Percentiles rank a stretch among this genome's conserved stretches.
phyloP scores from a whole-genome alignment of 345 rosid species.

The Salix caprea region DNA sequence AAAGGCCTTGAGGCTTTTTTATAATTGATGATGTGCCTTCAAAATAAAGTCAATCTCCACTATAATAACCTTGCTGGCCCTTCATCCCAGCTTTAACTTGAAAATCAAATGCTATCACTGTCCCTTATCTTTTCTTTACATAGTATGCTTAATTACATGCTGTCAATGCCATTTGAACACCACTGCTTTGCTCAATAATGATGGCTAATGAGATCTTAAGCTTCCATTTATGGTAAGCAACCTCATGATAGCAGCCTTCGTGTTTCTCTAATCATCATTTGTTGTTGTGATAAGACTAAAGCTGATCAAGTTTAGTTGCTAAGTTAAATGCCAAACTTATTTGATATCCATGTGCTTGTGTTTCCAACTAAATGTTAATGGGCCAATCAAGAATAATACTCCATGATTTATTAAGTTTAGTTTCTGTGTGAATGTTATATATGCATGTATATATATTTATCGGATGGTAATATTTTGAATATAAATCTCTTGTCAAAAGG shows the following conservation, averaged over 20 bases:
- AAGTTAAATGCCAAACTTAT: slow-evolving; percentile 27
- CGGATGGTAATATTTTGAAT: background rate
- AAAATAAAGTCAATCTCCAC: slow-evolving; percentile 28
- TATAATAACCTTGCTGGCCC: background rate
- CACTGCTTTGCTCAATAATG: slow-evolving; percentile 7
- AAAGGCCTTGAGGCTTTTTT: slow-evolving; percentile 15
- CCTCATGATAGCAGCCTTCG: slow-evolving; percentile 17
- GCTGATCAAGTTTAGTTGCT: slow-evolving; percentile 9
- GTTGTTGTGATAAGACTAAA: slow-evolving; percentile 32
- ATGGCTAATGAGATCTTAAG: slow-evolving; percentile 34
- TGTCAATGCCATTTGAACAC: background rate
- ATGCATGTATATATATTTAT: background rate
- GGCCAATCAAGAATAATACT: slow-evolving; percentile 26
- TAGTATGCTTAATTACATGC: background rate
- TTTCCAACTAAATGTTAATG: slow-evolving; percentile 28
- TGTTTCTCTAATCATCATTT: slow-evolving; percentile 24
- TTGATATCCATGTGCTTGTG: slow-evolving; percentile 43
- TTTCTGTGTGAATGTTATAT: no score
- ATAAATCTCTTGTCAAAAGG: background rate
- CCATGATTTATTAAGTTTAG: background rate
- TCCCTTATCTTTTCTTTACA: background rate
- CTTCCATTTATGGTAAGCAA: slow-evolving; percentile 32
- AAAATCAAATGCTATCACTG: background rate
- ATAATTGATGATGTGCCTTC: slow-evolving; percentile 26
- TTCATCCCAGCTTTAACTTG: background rate